phyloP scores from a whole-genome alignment of 148 eudicot species.

The Euryodendron excelsum region DNA sequence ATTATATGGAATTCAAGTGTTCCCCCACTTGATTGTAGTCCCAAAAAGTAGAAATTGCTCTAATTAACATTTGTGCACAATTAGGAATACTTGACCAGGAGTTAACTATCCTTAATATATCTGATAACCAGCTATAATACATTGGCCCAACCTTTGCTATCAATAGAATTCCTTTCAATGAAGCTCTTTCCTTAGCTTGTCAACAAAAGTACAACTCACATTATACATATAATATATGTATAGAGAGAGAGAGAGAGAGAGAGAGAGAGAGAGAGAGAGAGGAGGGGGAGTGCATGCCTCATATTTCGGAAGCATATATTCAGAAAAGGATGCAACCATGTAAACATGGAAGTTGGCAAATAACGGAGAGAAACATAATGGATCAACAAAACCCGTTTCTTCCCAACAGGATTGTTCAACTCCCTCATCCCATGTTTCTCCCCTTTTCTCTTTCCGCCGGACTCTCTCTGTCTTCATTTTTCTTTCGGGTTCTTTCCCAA shows the following conservation, averaged over 20 bases:
- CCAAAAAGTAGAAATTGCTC: too few relatives aligned
- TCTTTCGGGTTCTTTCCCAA: neutral
- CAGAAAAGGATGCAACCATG: conserved; percentile 1
- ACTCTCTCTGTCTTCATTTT: neutral
- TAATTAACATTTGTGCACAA: too few relatives aligned
- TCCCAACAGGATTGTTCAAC: neutral
- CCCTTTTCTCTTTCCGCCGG: neutral
- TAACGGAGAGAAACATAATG: neutral
- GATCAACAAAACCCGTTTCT: neutral
- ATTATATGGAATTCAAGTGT: too few relatives aligned
- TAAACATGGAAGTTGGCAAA: neutral
- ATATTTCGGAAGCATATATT: conserved; percentile 6
- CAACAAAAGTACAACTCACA: neutral
- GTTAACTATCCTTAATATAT: too few relatives aligned
- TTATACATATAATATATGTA: too few relatives aligned
- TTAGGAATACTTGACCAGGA: too few relatives aligned
- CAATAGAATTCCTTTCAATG: neutral
- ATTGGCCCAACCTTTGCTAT: neutral
- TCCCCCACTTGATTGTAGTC: too few relatives aligned
- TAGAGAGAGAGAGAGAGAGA: neutral
- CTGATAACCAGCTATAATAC: too few relatives aligned
- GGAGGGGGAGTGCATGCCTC: conserved; percentile 5
- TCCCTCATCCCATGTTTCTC: neutral
- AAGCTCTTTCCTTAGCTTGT: neutral
- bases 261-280: conserved; percentile 7